These are phyloP conservation scores for Podila epigama DNA, from an alignment of 192 early-diverging fungal genomes.

Conservation along the genomic window DNA sequence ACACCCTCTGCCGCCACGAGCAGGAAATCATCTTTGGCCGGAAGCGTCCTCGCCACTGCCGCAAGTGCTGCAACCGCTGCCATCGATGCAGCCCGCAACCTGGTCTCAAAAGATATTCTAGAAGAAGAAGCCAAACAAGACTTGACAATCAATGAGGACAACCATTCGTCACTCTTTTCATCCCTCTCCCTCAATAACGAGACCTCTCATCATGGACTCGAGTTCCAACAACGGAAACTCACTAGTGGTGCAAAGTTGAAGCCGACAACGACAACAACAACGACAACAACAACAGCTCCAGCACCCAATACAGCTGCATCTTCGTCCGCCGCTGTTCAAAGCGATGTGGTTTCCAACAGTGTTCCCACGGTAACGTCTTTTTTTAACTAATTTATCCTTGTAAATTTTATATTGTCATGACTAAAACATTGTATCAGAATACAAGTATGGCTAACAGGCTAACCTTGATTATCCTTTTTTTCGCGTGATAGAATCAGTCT, in stretches of 20 bases:
- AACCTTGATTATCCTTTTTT: too few species aligned
- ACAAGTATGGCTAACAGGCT: too few species aligned
- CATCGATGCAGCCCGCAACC: slow-evolving; percentile 5
- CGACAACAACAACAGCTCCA: background rate
- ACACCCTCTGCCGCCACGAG: background rate
- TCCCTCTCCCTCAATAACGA: background rate
- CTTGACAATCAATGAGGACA: background rate
- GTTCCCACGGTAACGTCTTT: too few species aligned
- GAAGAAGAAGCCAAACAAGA: background rate
- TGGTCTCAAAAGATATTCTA: background rate
- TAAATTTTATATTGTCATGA: too few species aligned
- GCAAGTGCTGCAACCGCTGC: slow-evolving; percentile 9
- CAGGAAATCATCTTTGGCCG: slow-evolving; percentile 14
- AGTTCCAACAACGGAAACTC: slow-evolving; percentile 16
- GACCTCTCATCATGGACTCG: slow-evolving; percentile 24
- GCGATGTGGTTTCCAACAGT: too few species aligned
- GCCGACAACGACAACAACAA: background rate
- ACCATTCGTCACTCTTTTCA: background rate
- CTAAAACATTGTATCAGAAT: too few species aligned
- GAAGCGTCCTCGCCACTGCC: slow-evolving; percentile 3
- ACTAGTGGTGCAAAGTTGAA: background rate
- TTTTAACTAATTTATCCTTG: too few species aligned
- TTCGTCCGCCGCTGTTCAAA: too few species aligned
- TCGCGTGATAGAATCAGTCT: too few species aligned
- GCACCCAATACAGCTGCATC: too few species aligned